Conservation (phyloP, 495 filamentous ascomycete species). For the Lichenothelia convexa region DNA sequence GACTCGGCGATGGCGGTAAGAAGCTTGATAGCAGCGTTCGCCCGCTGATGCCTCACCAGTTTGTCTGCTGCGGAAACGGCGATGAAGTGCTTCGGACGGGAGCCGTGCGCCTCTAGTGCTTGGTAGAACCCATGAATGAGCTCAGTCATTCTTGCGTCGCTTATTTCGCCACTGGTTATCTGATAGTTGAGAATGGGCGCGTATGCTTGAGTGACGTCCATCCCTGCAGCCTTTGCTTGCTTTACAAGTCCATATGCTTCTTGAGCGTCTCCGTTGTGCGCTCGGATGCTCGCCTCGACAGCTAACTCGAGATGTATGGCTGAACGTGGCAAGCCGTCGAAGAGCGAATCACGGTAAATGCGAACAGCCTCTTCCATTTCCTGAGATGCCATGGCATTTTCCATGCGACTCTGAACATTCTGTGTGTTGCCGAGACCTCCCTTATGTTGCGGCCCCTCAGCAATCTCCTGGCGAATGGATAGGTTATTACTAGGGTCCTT, state of each 20-base stretch:
- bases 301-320: slow-evolving; percentile 8
- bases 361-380: slow-evolving; percentile 2
- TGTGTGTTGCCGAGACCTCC: not conserved
- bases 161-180: slow-evolving; percentile 5
- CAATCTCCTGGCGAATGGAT: not conserved
- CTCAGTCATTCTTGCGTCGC: not conserved
- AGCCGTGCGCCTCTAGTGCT: slow-evolving; percentile 7
- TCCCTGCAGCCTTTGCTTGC: slow-evolving; percentile 7
- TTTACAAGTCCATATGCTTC: slow-evolving; percentile 4
- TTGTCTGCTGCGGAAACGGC: slow-evolving; percentile 9
- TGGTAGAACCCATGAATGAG: slow-evolving; percentile 10
- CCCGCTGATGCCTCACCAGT: slow-evolving; percentile 2
- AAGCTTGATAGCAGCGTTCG: slow-evolving; percentile 5
- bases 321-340: slow-evolving; percentile 7
- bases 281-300: slow-evolving; percentile 7
- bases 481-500: too few species aligned
- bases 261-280: slow-evolving; percentile 1
- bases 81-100: slow-evolving; percentile 5
- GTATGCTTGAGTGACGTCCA: slow-evolving; percentile 4
- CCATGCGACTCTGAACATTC: slow-evolving; percentile 3
- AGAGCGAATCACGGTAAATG: slow-evolving; percentile 5
- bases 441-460: slow-evolving; percentile 1
- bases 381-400: slow-evolving; percentile 2
- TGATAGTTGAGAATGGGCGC: slow-evolving; percentile 4
- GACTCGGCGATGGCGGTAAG: slow-evolving; percentile 7